Conservation (phyloP, 345 rosid genomes). For the Brassica cretica region DNA sequence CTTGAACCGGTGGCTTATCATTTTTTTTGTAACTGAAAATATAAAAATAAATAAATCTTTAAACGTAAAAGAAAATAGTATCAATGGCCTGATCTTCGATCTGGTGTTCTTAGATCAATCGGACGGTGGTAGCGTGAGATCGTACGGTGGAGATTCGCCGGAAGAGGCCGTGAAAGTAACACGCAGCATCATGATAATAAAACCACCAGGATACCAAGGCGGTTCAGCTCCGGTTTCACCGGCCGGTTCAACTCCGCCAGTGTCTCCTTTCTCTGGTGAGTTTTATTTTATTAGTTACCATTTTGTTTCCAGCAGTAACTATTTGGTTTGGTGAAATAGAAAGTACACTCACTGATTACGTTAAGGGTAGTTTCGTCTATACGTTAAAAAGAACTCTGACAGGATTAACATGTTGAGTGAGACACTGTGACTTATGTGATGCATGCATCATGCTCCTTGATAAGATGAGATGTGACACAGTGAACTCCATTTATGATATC, state of each 20-base stretch:
- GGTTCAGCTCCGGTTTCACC: conserved; percentile 87
- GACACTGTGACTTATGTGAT: background rate
- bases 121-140: conserved; percentile 42
- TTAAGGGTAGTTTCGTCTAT: conserved; percentile 46
- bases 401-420: background rate
- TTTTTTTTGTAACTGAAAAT: background rate
- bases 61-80: background rate
- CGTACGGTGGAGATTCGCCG: conserved; percentile 47
- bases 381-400: background rate
- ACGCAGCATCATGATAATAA: conserved; percentile 81
- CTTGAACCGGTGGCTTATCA: conserved; percentile 1
- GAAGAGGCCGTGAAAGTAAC: conserved; percentile 62
- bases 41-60: background rate
- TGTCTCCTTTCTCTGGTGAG: conserved; percentile 85
- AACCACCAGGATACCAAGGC: conserved; percentile 80
- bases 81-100: background rate
- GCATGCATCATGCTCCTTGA: background rate
- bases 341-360: background rate
- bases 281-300: background rate
- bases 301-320: background rate
- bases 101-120: conserved; percentile 49
- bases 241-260: conserved; percentile 89
- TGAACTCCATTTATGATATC: background rate
- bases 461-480: background rate
- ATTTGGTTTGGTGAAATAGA: conserved; percentile 12